A percentile compares a stretch with the other conserved stretches of the same genome.
phyloP scores from a whole-genome alignment of 2,329 filamentous ascomycete species.

The Pyrenochaeta sp. region DNA sequence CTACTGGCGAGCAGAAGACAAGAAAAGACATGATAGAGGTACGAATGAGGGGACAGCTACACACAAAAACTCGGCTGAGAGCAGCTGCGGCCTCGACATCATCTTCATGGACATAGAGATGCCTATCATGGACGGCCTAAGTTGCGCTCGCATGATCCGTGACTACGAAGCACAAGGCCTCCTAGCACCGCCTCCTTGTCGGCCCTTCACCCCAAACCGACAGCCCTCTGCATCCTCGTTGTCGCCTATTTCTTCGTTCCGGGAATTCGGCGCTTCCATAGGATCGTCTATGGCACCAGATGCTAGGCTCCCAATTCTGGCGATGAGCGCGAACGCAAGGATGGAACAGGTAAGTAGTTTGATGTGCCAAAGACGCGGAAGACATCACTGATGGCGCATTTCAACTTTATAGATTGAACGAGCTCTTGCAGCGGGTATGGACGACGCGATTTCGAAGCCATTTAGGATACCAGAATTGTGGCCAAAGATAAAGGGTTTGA shows the following conservation, averaged over 20 bases:
- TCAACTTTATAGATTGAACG: conserved; percentile 21
- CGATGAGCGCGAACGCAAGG: conserved; percentile 48
- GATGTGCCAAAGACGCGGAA: background rate
- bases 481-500: conserved; percentile 23
- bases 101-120: conserved; percentile 47
- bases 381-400: background rate
- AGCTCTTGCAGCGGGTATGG: conserved; percentile 43
- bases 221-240: conserved; percentile 5
- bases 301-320: conserved; percentile 38
- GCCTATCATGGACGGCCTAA: conserved; percentile 47
- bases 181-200: conserved; percentile 11
- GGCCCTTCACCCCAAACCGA: background rate
- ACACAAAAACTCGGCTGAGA: background rate
- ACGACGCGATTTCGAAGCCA: conserved; percentile 38
- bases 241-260: conserved; percentile 3
- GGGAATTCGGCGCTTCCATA: background rate
- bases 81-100: conserved; percentile 27
- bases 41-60: background rate
- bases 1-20: conserved; percentile 26
- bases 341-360: conserved; percentile 31
- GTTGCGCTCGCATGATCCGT: conserved; percentile 39
- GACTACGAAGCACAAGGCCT: conserved; percentile 35
- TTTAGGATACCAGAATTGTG: conserved; percentile 36
- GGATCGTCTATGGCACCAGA: background rate
- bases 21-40: background rate